A percentile compares a stretch with the other conserved stretches of the same genome.
phyloP scores from a whole-genome alignment of 345 rosid species.

The Mangifera indica region DNA sequence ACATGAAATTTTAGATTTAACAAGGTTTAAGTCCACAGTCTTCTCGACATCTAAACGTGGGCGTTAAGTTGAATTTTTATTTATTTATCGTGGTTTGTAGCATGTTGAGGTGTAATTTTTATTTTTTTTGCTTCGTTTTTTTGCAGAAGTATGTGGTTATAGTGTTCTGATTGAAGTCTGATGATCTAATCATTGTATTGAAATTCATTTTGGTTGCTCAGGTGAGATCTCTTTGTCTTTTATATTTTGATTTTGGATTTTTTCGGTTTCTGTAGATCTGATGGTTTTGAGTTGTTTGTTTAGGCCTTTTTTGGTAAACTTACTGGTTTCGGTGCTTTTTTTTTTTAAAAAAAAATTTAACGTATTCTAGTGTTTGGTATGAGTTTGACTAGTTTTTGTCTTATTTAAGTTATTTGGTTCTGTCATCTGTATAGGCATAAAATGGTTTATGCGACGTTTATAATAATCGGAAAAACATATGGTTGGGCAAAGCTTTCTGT shows the following conservation, averaged over 20 bases:
- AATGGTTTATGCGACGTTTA: neutral
- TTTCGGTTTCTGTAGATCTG: neutral
- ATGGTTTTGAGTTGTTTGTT: neutral
- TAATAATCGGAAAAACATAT: neutral
- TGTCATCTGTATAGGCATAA: neutral
- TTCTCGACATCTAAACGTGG: neutral
- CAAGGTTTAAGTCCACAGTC: neutral
- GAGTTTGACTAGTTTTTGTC: slow-evolving; percentile 1
- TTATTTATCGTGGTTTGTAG: neutral
- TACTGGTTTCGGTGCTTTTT: neutral
- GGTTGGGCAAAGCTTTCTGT: neutral
- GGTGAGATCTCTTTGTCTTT: neutral
- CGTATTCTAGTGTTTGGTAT: neutral
- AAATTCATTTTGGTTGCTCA: slow-evolving; percentile 1
- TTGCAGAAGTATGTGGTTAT: neutral
- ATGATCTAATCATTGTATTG: neutral
- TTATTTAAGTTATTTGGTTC: neutral
- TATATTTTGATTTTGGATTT: neutral
- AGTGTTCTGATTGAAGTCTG: neutral
- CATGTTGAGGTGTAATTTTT: neutral
- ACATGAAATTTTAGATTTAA: neutral
- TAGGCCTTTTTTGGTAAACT: neutral
- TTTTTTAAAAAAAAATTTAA: too few relatives aligned
- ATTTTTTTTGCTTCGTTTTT: neutral
- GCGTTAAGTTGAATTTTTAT: neutral